Base-by-base conservation (phyloP, 1,284 basidiomycete genomes). In the Xerocomus subilludens region DNA sequence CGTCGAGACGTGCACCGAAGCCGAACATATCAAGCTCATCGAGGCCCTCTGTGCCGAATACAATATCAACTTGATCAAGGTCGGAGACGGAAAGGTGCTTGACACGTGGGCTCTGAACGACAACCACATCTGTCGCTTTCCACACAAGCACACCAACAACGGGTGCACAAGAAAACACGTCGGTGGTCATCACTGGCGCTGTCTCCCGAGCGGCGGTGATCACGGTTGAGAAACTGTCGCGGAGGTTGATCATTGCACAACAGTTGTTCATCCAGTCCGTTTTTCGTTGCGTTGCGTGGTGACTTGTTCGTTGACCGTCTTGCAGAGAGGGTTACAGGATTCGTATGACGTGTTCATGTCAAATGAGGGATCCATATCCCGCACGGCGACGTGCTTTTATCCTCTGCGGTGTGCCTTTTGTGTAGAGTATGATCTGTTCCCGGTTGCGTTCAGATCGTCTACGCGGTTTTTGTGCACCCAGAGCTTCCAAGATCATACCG, bases 21-120 rank as follows among this genome's bases (percentile, higher is more conserved):
- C 97, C 82, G 98, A 98, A 89, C 99, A 99, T 92, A 95, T 98
- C 91, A 99, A 99, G 91, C 96, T 99, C 89, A 98, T 99, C 81
- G 97, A 99, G 89, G 98, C 97, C 70, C 96, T 99, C 84, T 99
- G 98, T 87, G 96, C 96, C 80, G 97, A 98, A 90, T 96, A 98
- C 92, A 97, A 97, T 88, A 98, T 99, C 89, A 97, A 98, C 91
- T 89, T 99, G 80, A 98, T 99, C 94, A 98, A 98, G 90, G 96
- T 99, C 83, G 92, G 92, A 81, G 98, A 99, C 88, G 95, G 96
- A 84, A 99, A 99, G 90, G 93, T 98, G 80, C 93, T 99, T 82
- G 98, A 97, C 74, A 96, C 94, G 83, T 99, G 98, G 98, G 97
- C 96, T 78, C 79, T 23, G 71, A 80, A 63, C 86, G 89, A 42